Percentiles rank a stretch among this genome's conserved stretches.
Conservation (phyloP, 306 rosid species). For the Quercus variabilis region DNA sequence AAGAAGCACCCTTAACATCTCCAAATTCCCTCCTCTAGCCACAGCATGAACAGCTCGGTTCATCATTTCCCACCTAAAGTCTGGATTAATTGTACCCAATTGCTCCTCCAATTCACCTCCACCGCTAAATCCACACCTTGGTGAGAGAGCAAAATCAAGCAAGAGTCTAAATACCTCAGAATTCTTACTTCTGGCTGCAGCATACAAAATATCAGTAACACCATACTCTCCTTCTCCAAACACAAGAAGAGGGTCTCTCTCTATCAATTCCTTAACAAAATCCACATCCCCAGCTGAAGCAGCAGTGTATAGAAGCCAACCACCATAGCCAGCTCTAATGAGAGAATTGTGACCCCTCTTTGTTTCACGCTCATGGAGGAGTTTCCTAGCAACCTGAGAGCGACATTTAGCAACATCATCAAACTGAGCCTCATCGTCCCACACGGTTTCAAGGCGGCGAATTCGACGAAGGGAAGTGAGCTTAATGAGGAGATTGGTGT, state of each 20-base stretch:
- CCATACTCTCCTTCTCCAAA: conserved; percentile 95
- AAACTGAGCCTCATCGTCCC: conserved; percentile 73
- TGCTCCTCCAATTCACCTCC: conserved; percentile 39
- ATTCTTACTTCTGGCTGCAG: conserved; percentile 75
- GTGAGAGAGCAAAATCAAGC: conserved; percentile 49
- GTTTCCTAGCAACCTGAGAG: conserved; percentile 59
- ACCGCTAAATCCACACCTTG: conserved; percentile 28
- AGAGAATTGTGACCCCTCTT: conserved; percentile 54
- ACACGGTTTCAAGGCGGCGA: conserved; percentile 90
- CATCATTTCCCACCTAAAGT: conserved; percentile 63
- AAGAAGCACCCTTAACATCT: conserved; percentile 55
- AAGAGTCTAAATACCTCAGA: conserved; percentile 56
- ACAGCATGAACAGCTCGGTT: conserved; percentile 79
- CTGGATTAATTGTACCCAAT: conserved; percentile 26
- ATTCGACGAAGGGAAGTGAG: conserved; percentile 86
- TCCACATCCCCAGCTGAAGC: conserved; percentile 82
- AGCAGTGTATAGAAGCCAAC: conserved; percentile 95
- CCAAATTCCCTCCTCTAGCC: conserved; percentile 87
- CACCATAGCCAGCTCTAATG: conserved; percentile 86
- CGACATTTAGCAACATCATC: conserved; percentile 65
- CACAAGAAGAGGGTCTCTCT: conserved; percentile 55
- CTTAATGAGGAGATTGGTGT: conserved; percentile 78
- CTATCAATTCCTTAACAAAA: conserved; percentile 56
- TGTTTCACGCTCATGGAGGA: conserved; percentile 53
- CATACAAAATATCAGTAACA: conserved; percentile 74